Evolutionary conservation across 768 basidiomycete genomes (phyloP), one percentile per base, ranked within the genome.

Genomic region (Suillus brevipes): DNA sequence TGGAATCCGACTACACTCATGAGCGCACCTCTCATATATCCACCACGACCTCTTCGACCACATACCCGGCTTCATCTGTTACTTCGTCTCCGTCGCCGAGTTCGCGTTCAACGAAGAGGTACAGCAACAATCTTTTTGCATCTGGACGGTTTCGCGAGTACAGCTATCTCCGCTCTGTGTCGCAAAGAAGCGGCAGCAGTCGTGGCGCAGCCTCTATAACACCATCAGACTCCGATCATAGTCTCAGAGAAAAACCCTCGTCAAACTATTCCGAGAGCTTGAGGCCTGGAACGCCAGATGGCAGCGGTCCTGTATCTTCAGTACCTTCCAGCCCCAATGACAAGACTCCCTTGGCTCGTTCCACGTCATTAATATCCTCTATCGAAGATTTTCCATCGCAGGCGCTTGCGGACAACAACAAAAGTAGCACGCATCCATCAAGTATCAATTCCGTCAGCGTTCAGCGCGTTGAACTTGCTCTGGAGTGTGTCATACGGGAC

Each of bases 111-210:
- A 78, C 81, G 63, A 89, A 90, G 77, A 85, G 92, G 55, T 90
- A 91, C 75, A 93, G 91, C 80, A 94, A 94, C 75, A 94, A 94
- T 71, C 80, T 95, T 59, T 94, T 94, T 67, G 89, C 91, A 56
- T 94, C 92, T 20, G 87, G 89, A n/a, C 84, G 88, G 63, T 82
- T 92, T 70, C 83, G 89, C 63, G 92, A 94, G 74, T 87, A 92
- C 72, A 80, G 81, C 12, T 91, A 93, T 74, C 74, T 91, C 70
- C 86, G 87, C 65, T 85, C 81, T 72, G 81, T 83, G 60, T 82
- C 81, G 20, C 81, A 78, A 70, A 79, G 78, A 66, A 84, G 80
- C 74, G 79, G 63, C 77, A 80, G 72, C 60, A 72, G 74, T 55
- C 74, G 78, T 31, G 77, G 78, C 52, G 70, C 75, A 55, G 69